Conservation (phyloP, 129 eudicot genomes). For the Helichrysum umbraculigerum region DNA sequence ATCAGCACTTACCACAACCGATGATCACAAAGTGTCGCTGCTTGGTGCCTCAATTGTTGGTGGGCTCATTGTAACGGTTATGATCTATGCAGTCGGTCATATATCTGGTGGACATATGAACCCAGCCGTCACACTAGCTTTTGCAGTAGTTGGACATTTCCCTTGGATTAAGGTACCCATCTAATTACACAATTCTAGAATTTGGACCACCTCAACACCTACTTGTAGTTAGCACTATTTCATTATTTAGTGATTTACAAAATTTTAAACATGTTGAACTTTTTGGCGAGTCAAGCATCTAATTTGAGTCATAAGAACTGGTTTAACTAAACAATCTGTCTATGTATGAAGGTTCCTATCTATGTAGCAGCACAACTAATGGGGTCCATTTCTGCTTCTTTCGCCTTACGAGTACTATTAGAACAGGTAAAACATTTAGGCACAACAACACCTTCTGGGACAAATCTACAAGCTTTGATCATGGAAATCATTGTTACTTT, state of each 20-base stretch:
- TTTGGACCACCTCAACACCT: conserved; percentile 16
- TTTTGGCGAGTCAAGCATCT: not conserved
- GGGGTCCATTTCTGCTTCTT: conserved; percentile 70
- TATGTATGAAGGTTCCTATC: conserved; percentile 53
- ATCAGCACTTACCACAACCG: conserved; percentile 48
- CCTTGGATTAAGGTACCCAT: conserved; percentile 66
- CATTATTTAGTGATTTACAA: not conserved
- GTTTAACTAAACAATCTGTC: not conserved
- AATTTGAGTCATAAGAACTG: not conserved
- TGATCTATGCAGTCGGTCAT: conserved; percentile 94
- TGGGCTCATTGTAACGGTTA: conserved; percentile 80
- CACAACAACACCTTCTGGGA: conserved; percentile 77
- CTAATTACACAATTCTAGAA: too few species aligned
- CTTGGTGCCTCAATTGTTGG: conserved; percentile 81
- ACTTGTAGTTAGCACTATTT: conserved; percentile 17
- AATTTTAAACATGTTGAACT: not conserved
- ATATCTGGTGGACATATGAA: conserved; percentile 97
- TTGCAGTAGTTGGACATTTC: conserved; percentile 64
- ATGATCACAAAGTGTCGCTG: conserved; percentile 51
- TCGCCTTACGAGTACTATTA: conserved; percentile 48
- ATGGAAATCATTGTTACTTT: conserved; percentile 91
- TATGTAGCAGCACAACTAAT: conserved; percentile 66
- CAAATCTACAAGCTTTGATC: conserved; percentile 62
- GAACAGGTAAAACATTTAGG: conserved; percentile 63
- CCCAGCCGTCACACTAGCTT: conserved; percentile 93